Conservation (phyloP, 2,329 filamentous ascomycete species). For the Botrytis porri region DNA sequence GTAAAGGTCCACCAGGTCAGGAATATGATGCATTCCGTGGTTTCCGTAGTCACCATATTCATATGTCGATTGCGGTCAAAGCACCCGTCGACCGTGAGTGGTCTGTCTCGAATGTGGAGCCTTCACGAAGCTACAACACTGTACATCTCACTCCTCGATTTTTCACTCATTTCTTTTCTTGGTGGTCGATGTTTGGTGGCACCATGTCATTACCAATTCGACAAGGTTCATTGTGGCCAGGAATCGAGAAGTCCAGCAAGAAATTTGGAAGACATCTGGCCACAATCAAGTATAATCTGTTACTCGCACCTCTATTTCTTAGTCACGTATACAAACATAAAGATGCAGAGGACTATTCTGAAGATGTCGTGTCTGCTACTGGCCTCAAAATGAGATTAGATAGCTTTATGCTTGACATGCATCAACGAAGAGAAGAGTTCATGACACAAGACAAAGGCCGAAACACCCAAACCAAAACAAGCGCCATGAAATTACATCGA, state of each 20-base stretch:
- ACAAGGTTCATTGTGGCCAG: constrained; percentile 87
- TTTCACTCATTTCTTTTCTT: constrained; percentile 97
- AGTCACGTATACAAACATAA: constrained; percentile 99
- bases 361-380: constrained; percentile 80
- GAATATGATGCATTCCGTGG: constrained; percentile 90
- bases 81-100: constrained; percentile 86
- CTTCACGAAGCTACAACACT: constrained; percentile 91
- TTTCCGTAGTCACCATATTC: constrained; percentile 96
- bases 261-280: constrained; percentile 96
- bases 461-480: constrained; percentile 76
- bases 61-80: constrained; percentile 86
- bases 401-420: constrained; percentile 95
- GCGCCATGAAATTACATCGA: constrained; percentile 92
- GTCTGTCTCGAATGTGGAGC: constrained; percentile 69
- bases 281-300: constrained; percentile 97
- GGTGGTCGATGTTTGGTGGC: constrained; percentile 96
- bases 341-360: constrained; percentile 80
- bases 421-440: constrained; percentile 91
- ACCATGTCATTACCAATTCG: constrained; percentile 92
- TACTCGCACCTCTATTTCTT: constrained; percentile 88
- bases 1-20: constrained; percentile 54
- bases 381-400: constrained; percentile 95
- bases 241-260: constrained; percentile 93
- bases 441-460: constrained; percentile 74
- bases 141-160: constrained; percentile 92